These are phyloP conservation scores for Neurospora sp. DNA, from an alignment of 495 filamentous ascomycete genomes.

Conservation along the genomic window DNA sequence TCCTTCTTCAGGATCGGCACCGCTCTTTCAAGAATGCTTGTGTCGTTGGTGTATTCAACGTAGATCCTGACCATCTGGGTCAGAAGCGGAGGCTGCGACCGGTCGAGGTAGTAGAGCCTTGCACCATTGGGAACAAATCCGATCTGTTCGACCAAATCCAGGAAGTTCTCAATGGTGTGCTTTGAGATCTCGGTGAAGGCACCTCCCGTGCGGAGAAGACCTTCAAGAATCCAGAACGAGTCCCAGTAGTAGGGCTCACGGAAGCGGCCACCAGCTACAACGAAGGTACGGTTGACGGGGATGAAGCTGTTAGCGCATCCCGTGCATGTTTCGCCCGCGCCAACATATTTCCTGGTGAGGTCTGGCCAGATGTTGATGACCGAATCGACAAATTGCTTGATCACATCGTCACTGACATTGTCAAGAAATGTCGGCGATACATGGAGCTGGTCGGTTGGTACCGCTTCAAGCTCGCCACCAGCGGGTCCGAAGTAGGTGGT, in stretches of 20 bases:
- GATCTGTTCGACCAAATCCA: constrained; percentile 39
- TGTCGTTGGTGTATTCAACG: constrained; percentile 40
- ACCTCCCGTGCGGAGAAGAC: constrained; percentile 38
- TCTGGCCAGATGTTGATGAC: constrained; percentile 44
- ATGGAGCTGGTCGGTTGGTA: constrained; percentile 26
- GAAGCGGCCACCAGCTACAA: constrained; percentile 41
- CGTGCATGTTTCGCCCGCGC: constrained; percentile 26
- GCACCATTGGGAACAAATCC: constrained; percentile 43
- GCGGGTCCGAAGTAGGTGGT: constrained; percentile 34
- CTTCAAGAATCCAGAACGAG: constrained; percentile 42
- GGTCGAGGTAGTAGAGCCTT: constrained; percentile 37
- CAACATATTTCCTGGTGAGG: constrained; percentile 34
- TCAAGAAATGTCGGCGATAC: constrained; percentile 34
- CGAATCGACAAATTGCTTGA: constrained; percentile 35
- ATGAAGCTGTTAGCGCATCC: constrained; percentile 40
- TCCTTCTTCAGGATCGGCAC: constrained; percentile 39
- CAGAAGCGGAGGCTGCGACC: constrained; percentile 39
- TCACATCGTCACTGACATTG: constrained; percentile 29
- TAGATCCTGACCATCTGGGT: constrained; percentile 39
- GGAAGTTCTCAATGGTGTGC: constrained; percentile 43
- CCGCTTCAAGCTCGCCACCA: constrained; percentile 35
- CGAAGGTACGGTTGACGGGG: constrained; percentile 41
- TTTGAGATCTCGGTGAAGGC: constrained; percentile 35
- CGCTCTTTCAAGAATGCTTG: constrained; percentile 33
- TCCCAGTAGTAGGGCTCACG: constrained; percentile 45